phyloP scores from a whole-genome alignment of 805 yeast species.

The Saitoella complicata region DNA sequence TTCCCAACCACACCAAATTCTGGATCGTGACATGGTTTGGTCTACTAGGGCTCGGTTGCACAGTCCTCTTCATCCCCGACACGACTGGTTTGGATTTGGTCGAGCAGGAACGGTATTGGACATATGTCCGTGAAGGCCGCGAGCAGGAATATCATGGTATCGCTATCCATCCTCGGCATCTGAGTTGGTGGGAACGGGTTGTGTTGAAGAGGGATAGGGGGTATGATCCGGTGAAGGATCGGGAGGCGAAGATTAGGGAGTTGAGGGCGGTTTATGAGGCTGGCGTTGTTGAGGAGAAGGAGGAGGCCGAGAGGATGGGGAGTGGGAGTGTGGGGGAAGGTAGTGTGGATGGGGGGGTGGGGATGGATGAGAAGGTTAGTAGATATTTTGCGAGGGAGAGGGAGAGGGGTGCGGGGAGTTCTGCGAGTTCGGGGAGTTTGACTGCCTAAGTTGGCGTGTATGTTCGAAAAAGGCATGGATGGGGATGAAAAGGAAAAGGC shows the following conservation, averaged over 20 bases:
- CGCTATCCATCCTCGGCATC: conserved; percentile 23
- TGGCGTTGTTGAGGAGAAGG: too few species aligned
- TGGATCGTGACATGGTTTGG: conserved; percentile 13
- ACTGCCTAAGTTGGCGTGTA: too few species aligned
- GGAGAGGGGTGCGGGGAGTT: too few species aligned
- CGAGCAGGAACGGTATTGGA: conserved; percentile 25
- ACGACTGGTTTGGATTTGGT: conserved; percentile 23
- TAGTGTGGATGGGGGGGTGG: too few species aligned
- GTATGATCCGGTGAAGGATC: conserved; percentile 24
- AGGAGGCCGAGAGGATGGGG: too few species aligned
- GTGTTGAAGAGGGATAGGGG: conserved; percentile 20
- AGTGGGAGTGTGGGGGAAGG: too few species aligned
- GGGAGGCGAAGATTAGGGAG: conserved; percentile 24
- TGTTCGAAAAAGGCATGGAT: too few species aligned
- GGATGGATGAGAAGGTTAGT: too few species aligned
- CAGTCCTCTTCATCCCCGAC: conserved; percentile 22
- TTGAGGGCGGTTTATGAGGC: conserved; percentile 7
- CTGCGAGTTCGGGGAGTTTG: too few species aligned
- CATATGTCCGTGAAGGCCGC: conserved; percentile 21
- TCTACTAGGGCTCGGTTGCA: conserved; percentile 22
- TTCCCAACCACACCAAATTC: not conserved
- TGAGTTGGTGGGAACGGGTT: conserved; percentile 23
- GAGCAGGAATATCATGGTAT: conserved; percentile 24
- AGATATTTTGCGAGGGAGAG: too few species aligned
- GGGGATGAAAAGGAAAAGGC: not conserved